These are phyloP conservation scores for Candida berthetii DNA, from an alignment of 805 yeast genomes.

Conservation along the genomic window DNA sequence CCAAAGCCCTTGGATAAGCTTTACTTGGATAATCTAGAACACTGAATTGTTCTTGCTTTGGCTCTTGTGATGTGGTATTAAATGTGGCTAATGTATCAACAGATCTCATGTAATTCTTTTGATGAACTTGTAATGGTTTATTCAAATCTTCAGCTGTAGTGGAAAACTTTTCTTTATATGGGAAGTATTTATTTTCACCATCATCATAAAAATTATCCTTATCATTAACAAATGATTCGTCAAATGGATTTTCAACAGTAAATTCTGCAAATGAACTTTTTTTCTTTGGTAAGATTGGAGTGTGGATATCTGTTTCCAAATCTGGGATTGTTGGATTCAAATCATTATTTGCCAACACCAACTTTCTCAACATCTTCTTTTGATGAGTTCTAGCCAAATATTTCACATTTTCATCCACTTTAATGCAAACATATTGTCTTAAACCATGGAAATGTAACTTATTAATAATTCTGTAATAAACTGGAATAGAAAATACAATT, in stretches of 20 bases:
- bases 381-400: slow-evolving; percentile 37
- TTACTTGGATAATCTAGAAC: not conserved
- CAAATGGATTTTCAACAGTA: too few relatives aligned
- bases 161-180: too few relatives aligned
- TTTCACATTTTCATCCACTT: slow-evolving; percentile 53
- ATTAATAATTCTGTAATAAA: slow-evolving; percentile 38
- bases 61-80: not conserved
- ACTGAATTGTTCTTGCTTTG: not conserved
- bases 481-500: slow-evolving; percentile 42
- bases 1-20: not conserved
- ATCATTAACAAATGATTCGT: too few relatives aligned
- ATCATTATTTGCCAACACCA: slow-evolving; percentile 17
- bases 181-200: too few relatives aligned
- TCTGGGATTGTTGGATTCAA: slow-evolving; percentile 21
- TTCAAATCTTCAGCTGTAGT: too few relatives aligned
- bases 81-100: not conserved
- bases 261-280: too few relatives aligned
- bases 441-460: slow-evolving; percentile 33
- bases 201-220: too few relatives aligned
- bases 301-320: not conserved
- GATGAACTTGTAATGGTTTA: not conserved
- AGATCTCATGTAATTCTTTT: not conserved
- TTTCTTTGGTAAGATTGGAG: not conserved
- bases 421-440: slow-evolving; percentile 55
- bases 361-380: slow-evolving; percentile 19